Conservation (phyloP, 2,329 filamentous ascomycete genomes). For the Elsinoe necatrix region DNA sequence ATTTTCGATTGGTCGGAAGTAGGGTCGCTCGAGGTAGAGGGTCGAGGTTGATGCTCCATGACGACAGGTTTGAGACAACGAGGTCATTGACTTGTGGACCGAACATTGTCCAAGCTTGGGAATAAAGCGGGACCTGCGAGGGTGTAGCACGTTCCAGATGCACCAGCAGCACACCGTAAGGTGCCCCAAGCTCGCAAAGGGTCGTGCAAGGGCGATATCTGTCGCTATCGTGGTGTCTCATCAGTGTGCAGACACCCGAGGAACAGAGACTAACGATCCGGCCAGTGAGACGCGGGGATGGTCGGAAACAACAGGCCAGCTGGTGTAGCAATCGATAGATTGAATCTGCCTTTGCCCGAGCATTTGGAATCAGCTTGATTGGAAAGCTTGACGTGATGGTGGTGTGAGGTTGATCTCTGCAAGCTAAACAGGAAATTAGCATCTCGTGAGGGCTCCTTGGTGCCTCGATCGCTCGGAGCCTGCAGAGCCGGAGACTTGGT, state of each 20-base stretch:
- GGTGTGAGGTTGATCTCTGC: slow-evolving; percentile 13
- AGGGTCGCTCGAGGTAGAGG: neutral
- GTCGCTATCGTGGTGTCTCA: slow-evolving; percentile 4
- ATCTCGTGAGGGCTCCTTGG: neutral
- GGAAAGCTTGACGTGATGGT: slow-evolving; percentile 10
- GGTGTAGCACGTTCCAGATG: slow-evolving; percentile 3
- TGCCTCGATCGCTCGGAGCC: slow-evolving; percentile 3
- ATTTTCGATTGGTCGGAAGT: neutral
- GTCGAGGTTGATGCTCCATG: slow-evolving; percentile 4
- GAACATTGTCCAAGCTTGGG: slow-evolving; percentile 9
- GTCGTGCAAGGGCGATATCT: slow-evolving; percentile 8
- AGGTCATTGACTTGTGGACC: neutral
- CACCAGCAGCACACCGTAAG: neutral
- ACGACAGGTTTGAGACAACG: slow-evolving; percentile 4
- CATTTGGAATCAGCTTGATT: slow-evolving; percentile 4
- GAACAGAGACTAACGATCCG: neutral
- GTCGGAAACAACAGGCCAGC: neutral
- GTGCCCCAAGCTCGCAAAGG: slow-evolving; percentile 1
- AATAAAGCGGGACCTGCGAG: neutral
- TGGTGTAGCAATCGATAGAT: neutral
- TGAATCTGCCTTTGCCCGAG: neutral
- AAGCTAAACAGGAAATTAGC: slow-evolving; percentile 6
- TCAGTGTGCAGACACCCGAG: neutral
- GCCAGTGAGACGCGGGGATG: slow-evolving; percentile 6
- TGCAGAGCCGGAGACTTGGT: neutral